phyloP scores from a whole-genome alignment of 306 rosid species.

The Leucaena leucocephala region DNA sequence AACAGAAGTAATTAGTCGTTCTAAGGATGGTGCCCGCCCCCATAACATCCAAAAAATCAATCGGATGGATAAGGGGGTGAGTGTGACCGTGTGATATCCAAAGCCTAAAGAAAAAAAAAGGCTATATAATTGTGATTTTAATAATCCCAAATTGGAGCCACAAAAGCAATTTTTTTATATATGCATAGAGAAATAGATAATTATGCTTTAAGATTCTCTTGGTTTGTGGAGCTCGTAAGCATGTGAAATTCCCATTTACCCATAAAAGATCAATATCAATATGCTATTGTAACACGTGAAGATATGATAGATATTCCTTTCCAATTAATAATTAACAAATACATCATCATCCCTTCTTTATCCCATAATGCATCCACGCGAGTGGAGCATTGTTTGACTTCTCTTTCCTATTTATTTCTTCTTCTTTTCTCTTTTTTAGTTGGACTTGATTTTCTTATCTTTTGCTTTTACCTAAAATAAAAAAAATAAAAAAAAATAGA shows the following conservation, averaged over 20 bases:
- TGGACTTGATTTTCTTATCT: not conserved
- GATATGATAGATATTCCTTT: conserved; percentile 1
- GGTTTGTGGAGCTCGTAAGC: not conserved
- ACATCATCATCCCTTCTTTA: not conserved
- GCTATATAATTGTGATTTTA: not conserved
- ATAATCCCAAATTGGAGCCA: not conserved
- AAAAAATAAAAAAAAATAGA: too few species aligned
- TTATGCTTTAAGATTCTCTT: not conserved
- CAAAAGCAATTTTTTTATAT: not conserved
- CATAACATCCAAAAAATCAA: not conserved
- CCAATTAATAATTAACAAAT: not conserved
- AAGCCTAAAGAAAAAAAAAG: not conserved
- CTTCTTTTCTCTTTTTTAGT: not conserved
- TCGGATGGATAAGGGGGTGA: not conserved
- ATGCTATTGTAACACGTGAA: not conserved
- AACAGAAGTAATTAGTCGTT: not conserved
- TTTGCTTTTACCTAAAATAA: too few species aligned
- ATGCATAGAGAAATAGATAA: not conserved
- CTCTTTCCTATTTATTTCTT: not conserved
- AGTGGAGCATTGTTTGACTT: not conserved
- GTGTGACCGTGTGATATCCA: not conserved
- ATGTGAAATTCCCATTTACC: not conserved
- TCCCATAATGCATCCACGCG: not conserved
- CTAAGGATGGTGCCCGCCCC: not conserved
- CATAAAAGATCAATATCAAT: not conserved